Conservation (phyloP, 768 basidiomycete species). For the Tephrocybe sp. region DNA sequence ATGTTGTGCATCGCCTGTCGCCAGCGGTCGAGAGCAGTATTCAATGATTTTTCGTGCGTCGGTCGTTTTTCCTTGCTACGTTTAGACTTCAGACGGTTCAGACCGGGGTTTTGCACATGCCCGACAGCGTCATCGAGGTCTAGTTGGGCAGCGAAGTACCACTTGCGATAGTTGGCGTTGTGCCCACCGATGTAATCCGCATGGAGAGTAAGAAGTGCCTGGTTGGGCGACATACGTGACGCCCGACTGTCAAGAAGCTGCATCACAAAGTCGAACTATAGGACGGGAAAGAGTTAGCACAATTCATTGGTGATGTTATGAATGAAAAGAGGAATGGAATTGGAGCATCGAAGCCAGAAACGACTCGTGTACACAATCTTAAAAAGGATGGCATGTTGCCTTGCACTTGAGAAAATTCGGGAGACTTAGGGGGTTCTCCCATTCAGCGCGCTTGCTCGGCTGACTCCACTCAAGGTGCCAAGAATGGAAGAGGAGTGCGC, state of each 20-base stretch:
- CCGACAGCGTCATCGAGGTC: conserved; percentile 98
- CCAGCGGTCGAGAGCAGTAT: conserved; percentile 90
- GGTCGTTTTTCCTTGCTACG: conserved; percentile 49
- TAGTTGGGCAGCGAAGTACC: conserved; percentile 99
- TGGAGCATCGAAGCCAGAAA: not conserved
- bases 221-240: conserved; percentile 95
- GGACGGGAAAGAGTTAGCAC: conserved; percentile 2
- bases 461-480: not conserved
- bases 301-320: not conserved
- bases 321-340: not conserved
- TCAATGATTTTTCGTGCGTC: conserved; percentile 62
- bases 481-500: conserved; percentile 9
- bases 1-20: conserved; percentile 98
- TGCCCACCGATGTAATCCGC: conserved; percentile 99
- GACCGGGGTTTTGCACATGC: conserved; percentile 86
- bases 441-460: not conserved
- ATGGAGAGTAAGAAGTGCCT: conserved; percentile 92
- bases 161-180: conserved; percentile 98
- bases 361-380: too few relatives aligned
- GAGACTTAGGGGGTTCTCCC: not conserved
- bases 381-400: too few relatives aligned
- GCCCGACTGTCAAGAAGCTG: conserved; percentile 95
- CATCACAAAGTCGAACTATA: conserved; percentile 95
- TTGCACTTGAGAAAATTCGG: too few relatives aligned
- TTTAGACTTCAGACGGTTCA: conserved; percentile 79